Evolutionary conservation across 371 early-diverging fungal species (phyloP).

Genomic region (Haplosporangium sp.): DNA sequence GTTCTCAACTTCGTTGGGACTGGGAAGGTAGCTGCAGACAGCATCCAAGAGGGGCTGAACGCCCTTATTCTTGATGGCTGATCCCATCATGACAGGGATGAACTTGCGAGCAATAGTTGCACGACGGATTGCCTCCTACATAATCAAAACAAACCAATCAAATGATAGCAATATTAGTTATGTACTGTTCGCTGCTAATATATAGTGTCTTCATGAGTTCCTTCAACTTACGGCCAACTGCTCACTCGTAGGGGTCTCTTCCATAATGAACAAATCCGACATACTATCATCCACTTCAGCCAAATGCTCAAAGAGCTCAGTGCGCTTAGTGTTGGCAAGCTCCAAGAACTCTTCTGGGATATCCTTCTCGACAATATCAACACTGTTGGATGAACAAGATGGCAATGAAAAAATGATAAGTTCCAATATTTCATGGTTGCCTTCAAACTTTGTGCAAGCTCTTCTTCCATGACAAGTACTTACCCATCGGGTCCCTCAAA

Average conservation of each 20-base stretch:
- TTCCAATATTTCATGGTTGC: background rate
- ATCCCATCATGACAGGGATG: conserved; percentile 90
- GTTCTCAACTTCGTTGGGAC: conserved; percentile 82
- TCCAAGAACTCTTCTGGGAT: conserved; percentile 86
- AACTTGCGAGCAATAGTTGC: conserved; percentile 84
- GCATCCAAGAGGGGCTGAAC: conserved; percentile 86
- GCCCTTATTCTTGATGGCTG: conserved; percentile 89
- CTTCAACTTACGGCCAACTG: conserved; percentile 62
- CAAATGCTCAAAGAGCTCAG: conserved; percentile 84
- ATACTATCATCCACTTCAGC: conserved; percentile 92
- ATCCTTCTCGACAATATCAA: conserved; percentile 72
- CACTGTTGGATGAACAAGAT: conserved; percentile 54
- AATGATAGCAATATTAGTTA: background rate
- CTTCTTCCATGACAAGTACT: conserved; percentile 5
- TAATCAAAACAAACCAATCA: background rate
- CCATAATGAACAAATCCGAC: conserved; percentile 84
- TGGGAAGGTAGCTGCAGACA: conserved; percentile 80
- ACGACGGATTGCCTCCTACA: conserved; percentile 78
- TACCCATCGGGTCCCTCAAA: conserved; percentile 93
- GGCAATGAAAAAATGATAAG: too few relatives aligned
- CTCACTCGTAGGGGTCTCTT: conserved; percentile 78
- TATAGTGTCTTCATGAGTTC: background rate
- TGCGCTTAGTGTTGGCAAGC: conserved; percentile 77
- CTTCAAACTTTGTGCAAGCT: too few relatives aligned
- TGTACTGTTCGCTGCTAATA: background rate